These are phyloP conservation scores for Peribolospora kevripleyi DNA, from an alignment of 768 basidiomycete species.

Conservation along the genomic window DNA sequence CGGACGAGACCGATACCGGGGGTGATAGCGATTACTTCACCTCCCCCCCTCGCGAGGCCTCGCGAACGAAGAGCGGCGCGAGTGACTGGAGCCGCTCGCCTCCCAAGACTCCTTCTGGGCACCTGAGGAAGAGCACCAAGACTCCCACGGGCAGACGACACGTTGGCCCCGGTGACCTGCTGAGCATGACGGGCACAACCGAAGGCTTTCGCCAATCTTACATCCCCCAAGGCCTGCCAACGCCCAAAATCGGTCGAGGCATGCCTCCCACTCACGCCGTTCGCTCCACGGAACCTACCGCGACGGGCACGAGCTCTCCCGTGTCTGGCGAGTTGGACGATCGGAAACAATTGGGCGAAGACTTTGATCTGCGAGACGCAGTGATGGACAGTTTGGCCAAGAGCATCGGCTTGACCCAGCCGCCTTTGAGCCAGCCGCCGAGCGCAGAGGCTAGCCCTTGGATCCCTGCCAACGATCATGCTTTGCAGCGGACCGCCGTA, in stretches of 20 bases:
- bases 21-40: constrained; percentile 19
- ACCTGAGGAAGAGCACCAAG: neutral
- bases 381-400: constrained; percentile 96
- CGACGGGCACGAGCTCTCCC: too few species aligned
- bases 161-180: constrained; percentile 22
- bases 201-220: constrained; percentile 13
- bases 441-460: constrained; percentile 18
- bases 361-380: constrained; percentile 83
- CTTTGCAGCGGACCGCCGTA: constrained; percentile 5
- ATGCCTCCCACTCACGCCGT: too few species aligned
- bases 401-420: constrained; percentile 79
- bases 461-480: constrained; percentile 11
- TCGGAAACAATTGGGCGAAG: constrained; percentile 22
- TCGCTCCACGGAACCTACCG: too few species aligned
- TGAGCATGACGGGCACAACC: constrained; percentile 19
- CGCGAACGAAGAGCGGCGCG: neutral
- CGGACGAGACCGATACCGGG: neutral
- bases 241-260: constrained; percentile 15
- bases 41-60: neutral
- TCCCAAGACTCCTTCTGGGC: too few species aligned
- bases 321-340: too few species aligned
- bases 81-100: too few species aligned
- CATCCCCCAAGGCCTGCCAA: constrained; percentile 9
- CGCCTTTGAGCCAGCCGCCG: constrained; percentile 24
- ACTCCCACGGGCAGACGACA: constrained; percentile 2